phyloP scores from a whole-genome alignment of 345 rosid genomes.

The Salix dunnii region DNA sequence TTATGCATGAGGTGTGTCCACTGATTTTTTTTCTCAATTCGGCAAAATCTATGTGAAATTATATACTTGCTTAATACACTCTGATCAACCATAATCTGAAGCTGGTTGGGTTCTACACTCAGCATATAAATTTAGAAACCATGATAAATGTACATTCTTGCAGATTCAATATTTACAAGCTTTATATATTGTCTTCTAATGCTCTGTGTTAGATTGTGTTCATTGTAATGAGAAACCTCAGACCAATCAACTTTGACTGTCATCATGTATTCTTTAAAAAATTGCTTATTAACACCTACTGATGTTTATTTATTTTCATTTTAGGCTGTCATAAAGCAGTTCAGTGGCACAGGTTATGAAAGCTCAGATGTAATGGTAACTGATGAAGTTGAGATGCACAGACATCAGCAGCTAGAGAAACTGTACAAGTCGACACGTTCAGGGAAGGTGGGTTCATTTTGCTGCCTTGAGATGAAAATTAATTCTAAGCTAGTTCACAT shows the following conservation, averaged over 20 bases:
- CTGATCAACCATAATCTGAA: neutral
- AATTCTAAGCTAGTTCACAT: neutral
- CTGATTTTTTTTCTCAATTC: neutral
- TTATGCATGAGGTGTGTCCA: neutral
- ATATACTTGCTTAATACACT: neutral
- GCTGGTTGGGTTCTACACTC: neutral
- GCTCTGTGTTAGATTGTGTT: neutral
- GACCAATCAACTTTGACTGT: neutral
- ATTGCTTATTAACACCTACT: neutral
- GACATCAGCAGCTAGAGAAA: constrained; percentile 90
- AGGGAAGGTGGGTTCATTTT: constrained; percentile 48
- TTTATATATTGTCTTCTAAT: neutral
- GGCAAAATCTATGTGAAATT: neutral
- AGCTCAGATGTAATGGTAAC: constrained; percentile 83
- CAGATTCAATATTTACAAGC: neutral
- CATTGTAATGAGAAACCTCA: neutral
- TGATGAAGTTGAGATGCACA: constrained; percentile 89
- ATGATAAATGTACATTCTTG: neutral
- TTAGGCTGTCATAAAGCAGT: constrained; percentile 96
- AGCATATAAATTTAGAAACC: neutral
- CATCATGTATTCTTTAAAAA: neutral
- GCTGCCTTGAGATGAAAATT: neutral
- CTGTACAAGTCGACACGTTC: constrained; percentile 78
- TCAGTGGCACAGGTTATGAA: constrained; percentile 82
- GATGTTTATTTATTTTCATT: constrained; percentile 7